Evolutionary conservation across 345 rosid species (phyloP), one percentile per base, ranked within the genome.

Genomic region (Heritiera littoralis): DNA sequence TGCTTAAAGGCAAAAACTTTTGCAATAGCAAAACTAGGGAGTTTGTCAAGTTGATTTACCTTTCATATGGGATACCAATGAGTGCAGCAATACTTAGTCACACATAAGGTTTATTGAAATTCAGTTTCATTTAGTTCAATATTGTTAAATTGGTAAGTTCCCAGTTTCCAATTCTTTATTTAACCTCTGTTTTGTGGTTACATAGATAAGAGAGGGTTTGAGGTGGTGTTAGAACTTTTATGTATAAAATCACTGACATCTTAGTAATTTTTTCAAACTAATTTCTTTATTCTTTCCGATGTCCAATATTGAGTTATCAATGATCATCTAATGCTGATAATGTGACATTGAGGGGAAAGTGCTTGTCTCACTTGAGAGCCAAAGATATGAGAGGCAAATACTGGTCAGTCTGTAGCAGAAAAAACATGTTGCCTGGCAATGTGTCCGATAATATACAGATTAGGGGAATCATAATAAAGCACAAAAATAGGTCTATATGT

Each of bases 91-190:
- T n/a, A n/a, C n/a, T n/a, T 56, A 45, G 35, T 46, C 30, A 48
- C 64, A 48, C 43, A 76, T 40, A 46, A 40, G 28, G 20, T 35
- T 51, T 48, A 20, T 70, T 70, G 12, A 70, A 64, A 10, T 2
- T n/a, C 51, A 56, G 51, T 40, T 18, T 35, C 9, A 72, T 54
- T 51, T 45, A 43, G 78, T 60, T 75, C 66, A 56, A 38, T 13
- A 43, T 41, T 74, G 75, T 71, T 51, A 52, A 72, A 10, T 32
- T 28, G 64, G 64, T 5, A 72, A 72, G 46, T 35, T 45, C 32
- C 76, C 49, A 72, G 13, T 35, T 54, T 72, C 60, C 10, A 30
- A 35, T 54, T 72, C 48, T 4, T 72, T 32, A 48, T 54, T 72
- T 72, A 51, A 52, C 75, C 58, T 30, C 17, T 32, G 11, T 15